A percentile compares a stretch with the other conserved stretches of the same genome.
Conservation (phyloP, 108 stramenopile genomes). For the Aurantiochytrium sp. region DNA sequence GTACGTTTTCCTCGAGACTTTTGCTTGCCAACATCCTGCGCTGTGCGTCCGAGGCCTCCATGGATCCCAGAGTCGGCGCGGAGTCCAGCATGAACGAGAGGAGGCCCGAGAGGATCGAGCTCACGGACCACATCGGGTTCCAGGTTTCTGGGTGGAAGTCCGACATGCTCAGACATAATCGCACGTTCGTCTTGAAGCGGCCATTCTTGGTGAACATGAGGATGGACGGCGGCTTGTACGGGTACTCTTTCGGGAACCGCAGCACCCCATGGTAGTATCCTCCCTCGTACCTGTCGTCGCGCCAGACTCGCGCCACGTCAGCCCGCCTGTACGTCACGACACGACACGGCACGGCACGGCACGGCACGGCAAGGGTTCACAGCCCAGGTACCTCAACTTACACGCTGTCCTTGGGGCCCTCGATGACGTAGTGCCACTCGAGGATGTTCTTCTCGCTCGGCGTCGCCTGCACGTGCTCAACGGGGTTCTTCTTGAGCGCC, state of each 20-base stretch:
- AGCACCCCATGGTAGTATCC: slow-evolving; percentile 61
- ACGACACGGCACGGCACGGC: neutral
- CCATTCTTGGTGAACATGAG: slow-evolving; percentile 87
- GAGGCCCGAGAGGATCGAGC: slow-evolving; percentile 86
- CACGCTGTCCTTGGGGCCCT: slow-evolving; percentile 70
- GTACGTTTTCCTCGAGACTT: slow-evolving; percentile 68
- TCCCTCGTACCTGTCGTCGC: slow-evolving; percentile 53
- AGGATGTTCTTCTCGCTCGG: slow-evolving; percentile 40
- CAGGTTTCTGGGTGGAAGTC: slow-evolving; percentile 85
- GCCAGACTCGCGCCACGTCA: neutral
- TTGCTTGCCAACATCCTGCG: slow-evolving; percentile 69
- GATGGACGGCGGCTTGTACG: slow-evolving; percentile 87
- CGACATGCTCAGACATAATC: slow-evolving; percentile 84
- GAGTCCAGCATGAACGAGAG: slow-evolving; percentile 91
- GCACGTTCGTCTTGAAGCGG: slow-evolving; percentile 74
- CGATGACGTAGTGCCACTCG: slow-evolving; percentile 92
- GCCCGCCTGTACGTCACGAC: too few species aligned
- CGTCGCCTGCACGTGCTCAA: slow-evolving; percentile 50
- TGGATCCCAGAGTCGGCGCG: slow-evolving; percentile 75
- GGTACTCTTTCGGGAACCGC: slow-evolving; percentile 69
- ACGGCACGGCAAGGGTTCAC: neutral
- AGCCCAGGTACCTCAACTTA: too few species aligned
- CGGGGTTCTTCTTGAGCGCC: slow-evolving; percentile 49
- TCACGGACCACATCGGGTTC: slow-evolving; percentile 88
- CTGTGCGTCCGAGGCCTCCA: slow-evolving; percentile 67